Conservation (phyloP, 2,329 filamentous ascomycete genomes). For the Escovopsis sp. region DNA sequence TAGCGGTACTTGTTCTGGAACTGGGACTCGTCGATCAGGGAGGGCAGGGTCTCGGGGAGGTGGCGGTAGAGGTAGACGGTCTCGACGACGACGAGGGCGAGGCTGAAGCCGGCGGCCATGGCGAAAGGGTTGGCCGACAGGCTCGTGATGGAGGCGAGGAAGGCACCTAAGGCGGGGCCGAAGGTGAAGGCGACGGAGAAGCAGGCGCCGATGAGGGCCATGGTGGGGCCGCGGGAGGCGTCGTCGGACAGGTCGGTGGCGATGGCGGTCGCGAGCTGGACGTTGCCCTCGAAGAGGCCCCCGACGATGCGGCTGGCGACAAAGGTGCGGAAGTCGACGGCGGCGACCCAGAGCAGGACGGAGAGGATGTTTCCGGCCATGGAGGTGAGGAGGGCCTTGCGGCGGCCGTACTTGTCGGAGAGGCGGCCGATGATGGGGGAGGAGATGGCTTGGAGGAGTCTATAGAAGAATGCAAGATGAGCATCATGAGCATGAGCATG, state of each 20-base stretch:
- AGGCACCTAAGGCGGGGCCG: constrained; percentile 82
- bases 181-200: constrained; percentile 97
- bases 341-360: constrained; percentile 85
- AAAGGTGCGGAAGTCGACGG: constrained; percentile 90
- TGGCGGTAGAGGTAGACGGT: constrained; percentile 73
- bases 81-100: constrained; percentile 73
- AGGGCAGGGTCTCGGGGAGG: constrained; percentile 76
- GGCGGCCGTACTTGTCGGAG: constrained; percentile 76
- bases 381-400: constrained; percentile 73
- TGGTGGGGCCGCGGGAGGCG: constrained; percentile 69
- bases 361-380: constrained; percentile 91
- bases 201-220: constrained; percentile 91
- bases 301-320: constrained; percentile 85
- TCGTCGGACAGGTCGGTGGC: constrained; percentile 91
- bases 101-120: constrained; percentile 74
- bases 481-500: too few relatives aligned
- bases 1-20: constrained; percentile 5
- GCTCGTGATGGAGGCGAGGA: constrained; percentile 59
- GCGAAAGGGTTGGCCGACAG: constrained; percentile 88
- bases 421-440: constrained; percentile 82
- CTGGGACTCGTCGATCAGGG: constrained; percentile 25
- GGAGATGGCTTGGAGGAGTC: constrained; percentile 78
- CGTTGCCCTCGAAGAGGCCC: constrained; percentile 88
- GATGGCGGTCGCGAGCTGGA: constrained; percentile 91
- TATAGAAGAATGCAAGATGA: too few relatives aligned